Base-by-base conservation (phyloP, 371 early-diverging fungal genomes). In the Mortierella sp. region DNA sequence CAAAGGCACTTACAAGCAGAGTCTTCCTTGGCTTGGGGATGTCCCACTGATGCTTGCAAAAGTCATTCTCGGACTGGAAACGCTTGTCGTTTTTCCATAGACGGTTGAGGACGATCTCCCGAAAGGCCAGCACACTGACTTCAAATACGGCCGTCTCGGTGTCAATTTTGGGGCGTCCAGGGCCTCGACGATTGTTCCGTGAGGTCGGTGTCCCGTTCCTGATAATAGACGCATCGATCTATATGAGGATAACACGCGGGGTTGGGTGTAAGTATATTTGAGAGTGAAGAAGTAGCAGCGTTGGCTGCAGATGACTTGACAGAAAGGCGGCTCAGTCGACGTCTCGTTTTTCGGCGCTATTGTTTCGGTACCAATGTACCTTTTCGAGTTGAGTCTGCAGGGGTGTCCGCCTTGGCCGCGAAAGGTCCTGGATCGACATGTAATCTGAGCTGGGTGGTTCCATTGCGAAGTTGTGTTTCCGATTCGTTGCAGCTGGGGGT, bases 161-260 rank as follows among this genome's bases (percentile, higher is more conserved):
- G 8, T 61, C 77, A 3, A 55, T 48, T 37, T 64, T 61, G 26
- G 63, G 70, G 5, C 72, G 70, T 19, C 76, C 75, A 58, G 71
- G 66, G 61, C 74, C 78, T 44, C 73, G 50, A 22, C 68, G 67
- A 31, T 80, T 66, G 19, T 70, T 70, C 44, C 64, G 55, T 58
- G 64, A 63, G 10, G 71, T 66, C 16, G 78, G 69, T 24, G 65
- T 61, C 19, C 78, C 77, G 39, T 71, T 52, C 47, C 48, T 73
- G 22, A 83, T 83, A 47, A 78, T 69, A 19, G 83, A 83, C 0
- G 73, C 64, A 69, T 83, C 83, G 48, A 83, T 83, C 83, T 83
- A 68, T 3, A 50, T 50, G 53, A 29, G 34, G 2, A 48, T 8
- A 29, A 2, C 3, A 29, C 34, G 10, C 34, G 0, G 19, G 7